A percentile compares a stretch with the other conserved stretches of the same genome.
These are phyloP conservation scores for Irpex sp. DNA, from an alignment of 1,284 basidiomycete genomes.

Conservation along the genomic window DNA sequence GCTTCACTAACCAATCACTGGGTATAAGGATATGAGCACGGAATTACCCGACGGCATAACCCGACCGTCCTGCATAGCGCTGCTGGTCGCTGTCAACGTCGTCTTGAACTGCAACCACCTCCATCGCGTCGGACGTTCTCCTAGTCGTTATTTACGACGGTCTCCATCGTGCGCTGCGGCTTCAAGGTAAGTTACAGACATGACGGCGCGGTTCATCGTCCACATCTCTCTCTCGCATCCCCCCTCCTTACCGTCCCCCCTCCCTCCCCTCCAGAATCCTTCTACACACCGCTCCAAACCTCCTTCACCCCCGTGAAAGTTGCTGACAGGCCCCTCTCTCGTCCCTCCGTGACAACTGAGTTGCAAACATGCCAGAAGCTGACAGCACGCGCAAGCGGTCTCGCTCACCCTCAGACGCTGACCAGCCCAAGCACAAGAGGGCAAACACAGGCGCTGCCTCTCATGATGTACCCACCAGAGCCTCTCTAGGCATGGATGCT, in stretches of 20 bases:
- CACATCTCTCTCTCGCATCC: conserved; percentile 26
- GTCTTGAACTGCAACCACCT: conserved; percentile 9
- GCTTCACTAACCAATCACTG: background rate
- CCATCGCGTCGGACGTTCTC: conserved; percentile 1
- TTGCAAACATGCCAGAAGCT: conserved; percentile 72
- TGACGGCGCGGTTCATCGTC: conserved; percentile 23
- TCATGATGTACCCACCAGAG: conserved; percentile 52
- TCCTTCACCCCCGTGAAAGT: conserved; percentile 22
- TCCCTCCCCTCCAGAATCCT: conserved; percentile 27
- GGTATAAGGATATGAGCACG: background rate
- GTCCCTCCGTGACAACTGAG: conserved; percentile 32
- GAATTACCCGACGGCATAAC: conserved; percentile 9
- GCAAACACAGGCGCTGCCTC: conserved; percentile 71
- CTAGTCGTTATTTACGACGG: background rate
- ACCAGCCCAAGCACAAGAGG: conserved; percentile 78
- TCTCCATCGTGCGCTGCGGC: conserved; percentile 1
- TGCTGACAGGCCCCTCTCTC: conserved; percentile 25
- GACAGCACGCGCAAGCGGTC: conserved; percentile 81
- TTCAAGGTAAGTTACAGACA: conserved; percentile 25
- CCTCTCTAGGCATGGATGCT: conserved; percentile 48
- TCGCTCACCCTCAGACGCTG: conserved; percentile 78
- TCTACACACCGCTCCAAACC: conserved; percentile 21
- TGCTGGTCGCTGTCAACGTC: conserved; percentile 5
- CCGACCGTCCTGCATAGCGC: conserved; percentile 7
- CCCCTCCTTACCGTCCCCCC: conserved; percentile 31